A percentile compares a stretch with the other conserved stretches of the same genome.
Evolutionary conservation across 169 alveolate genomes (phyloP).

Genomic region (Plasmodium reichenowi): DNA sequence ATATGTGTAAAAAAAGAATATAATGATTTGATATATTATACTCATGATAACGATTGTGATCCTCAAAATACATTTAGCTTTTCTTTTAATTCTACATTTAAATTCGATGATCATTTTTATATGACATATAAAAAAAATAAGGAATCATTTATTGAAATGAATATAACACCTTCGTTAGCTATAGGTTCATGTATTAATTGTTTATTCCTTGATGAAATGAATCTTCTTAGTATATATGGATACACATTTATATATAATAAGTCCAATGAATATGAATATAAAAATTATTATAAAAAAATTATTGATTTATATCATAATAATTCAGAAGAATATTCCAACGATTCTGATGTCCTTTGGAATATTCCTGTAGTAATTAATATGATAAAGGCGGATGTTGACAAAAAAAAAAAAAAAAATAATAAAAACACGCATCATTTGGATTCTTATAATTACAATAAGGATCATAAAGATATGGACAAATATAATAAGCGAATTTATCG

Average conservation of each 20-base stretch:
- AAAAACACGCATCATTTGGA: neutral
- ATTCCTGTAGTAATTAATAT: no score
- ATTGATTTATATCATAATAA: conserved; percentile 21
- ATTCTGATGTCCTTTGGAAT: neutral
- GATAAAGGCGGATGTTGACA: neutral
- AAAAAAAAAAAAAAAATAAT: neutral
- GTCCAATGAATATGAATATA: conserved; percentile 35
- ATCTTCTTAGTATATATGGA: conserved; percentile 69
- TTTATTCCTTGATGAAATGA: conserved; percentile 70
- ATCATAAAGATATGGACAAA: neutral
- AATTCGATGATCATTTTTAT: conserved; percentile 47
- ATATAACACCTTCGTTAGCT: conserved; percentile 50
- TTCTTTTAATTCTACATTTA: conserved; percentile 75
- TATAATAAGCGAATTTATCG: no score
- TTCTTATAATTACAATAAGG: neutral
- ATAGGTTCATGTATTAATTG: conserved; percentile 73
- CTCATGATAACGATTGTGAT: conserved; percentile 59
- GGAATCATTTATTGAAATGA: conserved; percentile 47
- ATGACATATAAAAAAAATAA: conserved; percentile 26
- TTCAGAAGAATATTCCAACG: neutral
- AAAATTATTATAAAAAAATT: conserved; percentile 26
- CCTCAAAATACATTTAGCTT: conserved; percentile 72
- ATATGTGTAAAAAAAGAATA: conserved; percentile 68
- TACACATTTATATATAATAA: conserved; percentile 66
- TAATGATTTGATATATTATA: conserved; percentile 57